These are phyloP conservation scores for Puya raimondii DNA, from an alignment of 176 grass and related monocot species.

Conservation along the genomic window DNA sequence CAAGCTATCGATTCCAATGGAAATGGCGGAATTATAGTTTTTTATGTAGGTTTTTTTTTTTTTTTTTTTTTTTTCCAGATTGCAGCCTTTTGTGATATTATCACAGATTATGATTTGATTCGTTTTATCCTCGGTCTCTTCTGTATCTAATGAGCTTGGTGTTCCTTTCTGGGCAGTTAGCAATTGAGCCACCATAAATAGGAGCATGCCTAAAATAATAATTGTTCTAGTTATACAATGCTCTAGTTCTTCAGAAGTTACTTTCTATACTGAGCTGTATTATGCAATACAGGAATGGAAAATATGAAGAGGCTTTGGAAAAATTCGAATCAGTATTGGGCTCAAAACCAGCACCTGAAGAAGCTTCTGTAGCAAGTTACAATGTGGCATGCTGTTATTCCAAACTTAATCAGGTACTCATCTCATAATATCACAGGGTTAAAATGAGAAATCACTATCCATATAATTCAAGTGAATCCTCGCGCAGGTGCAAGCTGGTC, in stretches of 20 bases:
- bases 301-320: conserved; percentile 83
- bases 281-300: conserved; percentile 30
- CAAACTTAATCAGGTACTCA: conserved; percentile 67
- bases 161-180: too few relatives aligned
- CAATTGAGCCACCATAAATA: too few relatives aligned
- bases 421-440: background rate
- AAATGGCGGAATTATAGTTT: too few relatives aligned
- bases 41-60: too few relatives aligned
- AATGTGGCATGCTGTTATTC: conserved; percentile 96
- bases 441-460: background rate
- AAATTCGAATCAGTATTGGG: conserved; percentile 93
- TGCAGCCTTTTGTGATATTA: too few relatives aligned
- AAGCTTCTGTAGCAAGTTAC: conserved; percentile 72
- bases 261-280: background rate
- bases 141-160: too few relatives aligned
- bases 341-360: conserved; percentile 56
- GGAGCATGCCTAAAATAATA: too few relatives aligned
- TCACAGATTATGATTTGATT: too few relatives aligned
- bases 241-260: background rate
- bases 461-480: background rate
- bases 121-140: too few relatives aligned
- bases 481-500: conserved; percentile 55
- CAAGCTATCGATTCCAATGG: too few relatives aligned
- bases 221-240: too few relatives aligned
- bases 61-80: too few relatives aligned